phyloP scores from a whole-genome alignment of 495 filamentous ascomycete species.

The Poronia punctata region DNA sequence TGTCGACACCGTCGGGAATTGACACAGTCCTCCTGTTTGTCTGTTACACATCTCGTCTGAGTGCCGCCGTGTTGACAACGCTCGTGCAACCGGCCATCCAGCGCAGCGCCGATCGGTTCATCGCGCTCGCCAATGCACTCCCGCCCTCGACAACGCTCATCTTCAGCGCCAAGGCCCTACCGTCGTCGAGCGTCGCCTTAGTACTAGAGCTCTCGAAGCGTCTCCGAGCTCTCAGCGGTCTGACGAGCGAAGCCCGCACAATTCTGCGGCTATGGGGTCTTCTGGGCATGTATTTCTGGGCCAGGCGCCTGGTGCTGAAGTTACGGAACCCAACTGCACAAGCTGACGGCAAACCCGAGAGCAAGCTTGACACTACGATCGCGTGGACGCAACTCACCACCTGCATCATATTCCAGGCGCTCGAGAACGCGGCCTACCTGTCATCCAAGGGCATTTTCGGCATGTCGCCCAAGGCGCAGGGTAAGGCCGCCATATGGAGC shows the following conservation, averaged over 20 bases:
- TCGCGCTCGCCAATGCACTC: conserved; percentile 33
- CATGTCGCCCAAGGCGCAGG: conserved; percentile 45
- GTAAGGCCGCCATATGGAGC: conserved; percentile 63
- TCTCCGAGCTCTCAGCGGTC: conserved; percentile 41
- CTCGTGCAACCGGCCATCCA: conserved; percentile 30
- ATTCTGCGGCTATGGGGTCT: conserved; percentile 76
- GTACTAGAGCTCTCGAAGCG: conserved; percentile 35
- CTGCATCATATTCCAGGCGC: conserved; percentile 62
- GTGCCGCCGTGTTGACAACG: conserved; percentile 31
- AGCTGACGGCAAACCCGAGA: conserved; percentile 15
- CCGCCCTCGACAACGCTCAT: conserved; percentile 32
- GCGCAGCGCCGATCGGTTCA: conserved; percentile 30
- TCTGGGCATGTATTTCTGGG: conserved; percentile 72
- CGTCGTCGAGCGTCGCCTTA: conserved; percentile 33
- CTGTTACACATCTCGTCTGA: conserved; percentile 56
- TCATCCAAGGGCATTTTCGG: conserved; percentile 60
- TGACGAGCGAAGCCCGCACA: conserved; percentile 60
- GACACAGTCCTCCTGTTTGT: conserved; percentile 56
- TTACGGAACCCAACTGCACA: neutral
- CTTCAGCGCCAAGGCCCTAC: conserved; percentile 23
- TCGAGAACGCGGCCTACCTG: conserved; percentile 83
- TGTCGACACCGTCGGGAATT: conserved; percentile 52
- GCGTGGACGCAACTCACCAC: conserved; percentile 60
- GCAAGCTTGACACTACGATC: conserved; percentile 41
- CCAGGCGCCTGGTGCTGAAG: conserved; percentile 41